Conservation (phyloP, 768 basidiomycete species). For the Infundibulicybe gibba region DNA sequence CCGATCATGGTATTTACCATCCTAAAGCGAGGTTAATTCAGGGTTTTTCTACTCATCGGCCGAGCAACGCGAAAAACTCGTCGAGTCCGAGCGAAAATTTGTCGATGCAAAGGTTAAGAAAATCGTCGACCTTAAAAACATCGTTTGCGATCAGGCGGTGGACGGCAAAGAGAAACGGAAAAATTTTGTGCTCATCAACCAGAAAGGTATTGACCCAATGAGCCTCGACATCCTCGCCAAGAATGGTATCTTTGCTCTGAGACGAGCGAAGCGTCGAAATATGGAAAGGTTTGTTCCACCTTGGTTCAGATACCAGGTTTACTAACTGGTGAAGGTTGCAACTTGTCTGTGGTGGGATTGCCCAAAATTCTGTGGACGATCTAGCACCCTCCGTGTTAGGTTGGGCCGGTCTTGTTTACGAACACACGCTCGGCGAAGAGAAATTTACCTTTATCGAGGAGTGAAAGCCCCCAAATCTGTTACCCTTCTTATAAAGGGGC, state of each 20-base stretch:
- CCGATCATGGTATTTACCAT: slow-evolving; percentile 10
- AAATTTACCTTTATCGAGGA: slow-evolving; percentile 98
- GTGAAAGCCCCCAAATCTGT: slow-evolving; percentile 94
- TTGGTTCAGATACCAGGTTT: slow-evolving; percentile 1
- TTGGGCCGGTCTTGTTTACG: slow-evolving; percentile 98
- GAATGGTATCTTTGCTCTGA: slow-evolving; percentile 91
- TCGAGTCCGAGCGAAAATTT: slow-evolving; percentile 94
- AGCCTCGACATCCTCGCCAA: slow-evolving; percentile 94
- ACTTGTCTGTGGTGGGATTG: slow-evolving; percentile 89
- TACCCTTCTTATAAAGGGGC: slow-evolving; percentile 95
- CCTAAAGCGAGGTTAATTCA: slow-evolving; percentile 91
- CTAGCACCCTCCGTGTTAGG: slow-evolving; percentile 88
- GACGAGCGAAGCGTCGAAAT: slow-evolving; percentile 95
- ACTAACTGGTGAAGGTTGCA: slow-evolving; percentile 57
- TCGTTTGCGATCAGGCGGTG: slow-evolving; percentile 92
- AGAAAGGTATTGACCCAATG: slow-evolving; percentile 98
- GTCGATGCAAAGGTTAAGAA: slow-evolving; percentile 94
- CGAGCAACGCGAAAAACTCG: slow-evolving; percentile 97
- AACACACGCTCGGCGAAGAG: slow-evolving; percentile 98
- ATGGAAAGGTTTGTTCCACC: slow-evolving; percentile 81
- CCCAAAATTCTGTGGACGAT: slow-evolving; percentile 98
- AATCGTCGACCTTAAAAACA: slow-evolving; percentile 94
- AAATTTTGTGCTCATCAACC: slow-evolving; percentile 94
- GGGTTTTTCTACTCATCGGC: slow-evolving; percentile 99
- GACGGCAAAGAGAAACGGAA: slow-evolving; percentile 78